Conservation (phyloP, 2,329 filamentous ascomycete species). For the Colletotrichum salicis region DNA sequence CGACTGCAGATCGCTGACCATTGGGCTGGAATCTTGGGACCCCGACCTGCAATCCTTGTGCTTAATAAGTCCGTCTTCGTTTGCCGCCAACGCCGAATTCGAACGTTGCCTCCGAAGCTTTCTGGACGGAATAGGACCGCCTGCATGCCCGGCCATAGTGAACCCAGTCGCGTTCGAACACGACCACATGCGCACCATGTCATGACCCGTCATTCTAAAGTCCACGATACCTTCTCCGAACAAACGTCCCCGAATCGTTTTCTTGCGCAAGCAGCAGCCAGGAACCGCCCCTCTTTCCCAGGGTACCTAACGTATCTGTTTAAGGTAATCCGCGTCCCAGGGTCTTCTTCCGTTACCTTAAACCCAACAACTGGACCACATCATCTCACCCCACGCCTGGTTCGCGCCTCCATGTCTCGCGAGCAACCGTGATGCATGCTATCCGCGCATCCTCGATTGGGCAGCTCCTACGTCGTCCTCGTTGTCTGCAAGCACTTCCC, state of each 20-base stretch:
- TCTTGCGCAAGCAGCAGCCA: slow-evolving; percentile 6
- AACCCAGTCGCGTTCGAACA: slow-evolving; percentile 37
- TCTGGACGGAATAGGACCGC: slow-evolving; percentile 23
- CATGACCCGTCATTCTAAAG: slow-evolving; percentile 12
- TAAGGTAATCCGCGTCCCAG: not conserved
- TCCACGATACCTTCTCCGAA: slow-evolving; percentile 5
- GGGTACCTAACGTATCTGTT: not conserved
- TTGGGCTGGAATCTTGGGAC: slow-evolving; percentile 33
- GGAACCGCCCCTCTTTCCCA: not conserved
- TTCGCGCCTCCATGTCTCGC: slow-evolving; percentile 27
- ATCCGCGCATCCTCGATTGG: slow-evolving; percentile 38
- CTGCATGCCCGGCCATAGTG: slow-evolving; percentile 37
- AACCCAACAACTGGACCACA: not conserved
- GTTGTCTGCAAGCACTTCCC: slow-evolving; percentile 14
- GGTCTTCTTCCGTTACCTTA: slow-evolving; percentile 4
- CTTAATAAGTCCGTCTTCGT: slow-evolving; percentile 23
- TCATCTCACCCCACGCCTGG: slow-evolving; percentile 10
- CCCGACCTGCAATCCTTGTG: not conserved
- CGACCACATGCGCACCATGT: slow-evolving; percentile 24
- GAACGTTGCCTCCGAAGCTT: slow-evolving; percentile 3
- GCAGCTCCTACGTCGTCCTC: slow-evolving; percentile 31
- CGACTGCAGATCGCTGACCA: slow-evolving; percentile 12
- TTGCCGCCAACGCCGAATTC: slow-evolving; percentile 16
- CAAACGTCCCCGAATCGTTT: not conserved
- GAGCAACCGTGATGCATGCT: slow-evolving; percentile 40